Percentiles rank a stretch among this genome's conserved stretches.
These are phyloP conservation scores for Phlebiopsis flavidoalba DNA, from an alignment of 768 basidiomycete genomes.

Conservation along the genomic window DNA sequence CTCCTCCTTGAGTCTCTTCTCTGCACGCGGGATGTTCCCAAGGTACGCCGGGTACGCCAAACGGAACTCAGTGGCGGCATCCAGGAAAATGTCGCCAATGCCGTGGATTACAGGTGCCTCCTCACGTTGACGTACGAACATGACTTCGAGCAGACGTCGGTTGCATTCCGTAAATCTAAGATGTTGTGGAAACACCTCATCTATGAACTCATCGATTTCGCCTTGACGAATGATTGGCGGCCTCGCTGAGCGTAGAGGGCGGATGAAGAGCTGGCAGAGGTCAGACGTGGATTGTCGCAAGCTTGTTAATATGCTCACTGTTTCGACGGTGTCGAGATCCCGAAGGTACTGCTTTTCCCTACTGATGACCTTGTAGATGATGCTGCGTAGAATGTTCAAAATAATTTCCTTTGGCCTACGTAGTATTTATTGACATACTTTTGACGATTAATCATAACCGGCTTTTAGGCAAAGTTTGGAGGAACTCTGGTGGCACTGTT, in stretches of 20 bases:
- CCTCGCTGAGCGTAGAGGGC: conserved; percentile 44
- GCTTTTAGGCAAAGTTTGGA: conserved; percentile 58
- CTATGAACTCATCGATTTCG: conserved; percentile 77
- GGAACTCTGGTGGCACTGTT: conserved; percentile 43
- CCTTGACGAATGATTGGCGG: conserved; percentile 52
- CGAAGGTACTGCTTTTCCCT: conserved; percentile 88
- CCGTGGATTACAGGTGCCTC: conserved; percentile 76
- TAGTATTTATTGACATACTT: conserved; percentile 32
- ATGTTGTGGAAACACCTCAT: conserved; percentile 90
- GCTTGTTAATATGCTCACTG: conserved; percentile 31
- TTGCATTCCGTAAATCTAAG: conserved; percentile 84
- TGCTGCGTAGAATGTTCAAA: conserved; percentile 26
- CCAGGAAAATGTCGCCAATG: conserved; percentile 87
- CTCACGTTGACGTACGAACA: conserved; percentile 82
- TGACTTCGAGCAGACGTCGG: conserved; percentile 73
- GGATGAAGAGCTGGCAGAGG: conserved; percentile 50
- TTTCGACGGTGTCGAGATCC: conserved; percentile 81
- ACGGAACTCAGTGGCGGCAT: conserved; percentile 83
- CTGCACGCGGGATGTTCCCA: conserved; percentile 79
- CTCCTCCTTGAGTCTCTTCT: conserved; percentile 86
- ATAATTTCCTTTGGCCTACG: neutral
- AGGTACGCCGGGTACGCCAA: conserved; percentile 83
- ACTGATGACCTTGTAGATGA: conserved; percentile 83
- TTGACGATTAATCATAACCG: conserved; percentile 85
- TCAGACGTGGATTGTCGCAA: conserved; percentile 39